Evolutionary conservation across 306 rosid genomes (phyloP).

Genomic region (Trifolium dubium): DNA sequence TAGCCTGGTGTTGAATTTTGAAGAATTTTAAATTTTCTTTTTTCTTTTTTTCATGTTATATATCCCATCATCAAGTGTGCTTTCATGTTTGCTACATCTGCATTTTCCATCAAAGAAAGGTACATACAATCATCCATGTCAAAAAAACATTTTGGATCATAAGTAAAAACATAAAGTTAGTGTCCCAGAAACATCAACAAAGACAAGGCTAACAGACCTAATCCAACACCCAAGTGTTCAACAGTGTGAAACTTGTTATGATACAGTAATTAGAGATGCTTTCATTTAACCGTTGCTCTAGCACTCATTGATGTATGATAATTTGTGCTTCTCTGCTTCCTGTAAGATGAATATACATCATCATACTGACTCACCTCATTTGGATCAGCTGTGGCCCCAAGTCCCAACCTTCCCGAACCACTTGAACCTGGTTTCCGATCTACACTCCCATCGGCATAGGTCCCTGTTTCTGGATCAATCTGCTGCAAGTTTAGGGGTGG

Average conservation of each 20-base stretch:
- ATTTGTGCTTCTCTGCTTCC: slow-evolving; percentile 95
- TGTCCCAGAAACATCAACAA: slow-evolving; percentile 27
- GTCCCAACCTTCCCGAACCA: slow-evolving; percentile 84
- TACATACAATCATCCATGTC: slow-evolving; percentile 23
- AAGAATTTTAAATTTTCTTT: background rate
- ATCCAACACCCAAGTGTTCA: slow-evolving; percentile 8
- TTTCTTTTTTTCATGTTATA: background rate
- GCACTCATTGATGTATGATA: slow-evolving; percentile 94
- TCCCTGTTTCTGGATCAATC: slow-evolving; percentile 89
- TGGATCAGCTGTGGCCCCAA: slow-evolving; percentile 84
- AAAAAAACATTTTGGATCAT: slow-evolving; percentile 14
- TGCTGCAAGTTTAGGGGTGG: slow-evolving; percentile 93
- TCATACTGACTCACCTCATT: slow-evolving; percentile 92
- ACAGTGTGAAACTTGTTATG: background rate
- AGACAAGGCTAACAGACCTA: slow-evolving; percentile 27
- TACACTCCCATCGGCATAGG: slow-evolving; percentile 85
- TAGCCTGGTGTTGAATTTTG: background rate
- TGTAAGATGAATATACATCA: slow-evolving; percentile 93
- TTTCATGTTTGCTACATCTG: slow-evolving; percentile 10
- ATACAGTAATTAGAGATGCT: background rate
- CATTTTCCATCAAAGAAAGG: slow-evolving; percentile 4
- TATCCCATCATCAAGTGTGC: slow-evolving; percentile 21
- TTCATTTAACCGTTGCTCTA: slow-evolving; percentile 71
- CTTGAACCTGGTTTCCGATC: slow-evolving; percentile 71
- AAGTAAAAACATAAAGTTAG: slow-evolving; percentile 14